These are phyloP conservation scores for Hemerocallis citrina DNA, from an alignment of 106 monocot genomes.

Conservation along the genomic window DNA sequence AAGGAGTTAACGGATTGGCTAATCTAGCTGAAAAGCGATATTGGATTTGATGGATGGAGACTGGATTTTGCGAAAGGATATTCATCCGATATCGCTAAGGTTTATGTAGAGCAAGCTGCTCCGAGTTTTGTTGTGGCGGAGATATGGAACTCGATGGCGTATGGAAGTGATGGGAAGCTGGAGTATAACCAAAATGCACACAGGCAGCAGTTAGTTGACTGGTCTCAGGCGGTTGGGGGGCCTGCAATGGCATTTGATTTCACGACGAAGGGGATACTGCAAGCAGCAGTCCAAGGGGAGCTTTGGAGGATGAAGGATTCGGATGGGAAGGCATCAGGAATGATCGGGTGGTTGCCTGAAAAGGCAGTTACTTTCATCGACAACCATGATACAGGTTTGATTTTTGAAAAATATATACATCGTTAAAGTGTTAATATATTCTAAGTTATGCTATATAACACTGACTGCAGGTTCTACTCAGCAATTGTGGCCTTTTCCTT, in stretches of 20 bases:
- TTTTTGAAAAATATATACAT: too few species aligned
- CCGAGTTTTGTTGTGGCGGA: slow-evolving; percentile 43
- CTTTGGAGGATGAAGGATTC: slow-evolving; percentile 39
- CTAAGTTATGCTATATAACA: too few species aligned
- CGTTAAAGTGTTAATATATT: too few species aligned
- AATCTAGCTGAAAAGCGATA: slow-evolving; percentile 52
- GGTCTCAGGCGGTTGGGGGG: slow-evolving; percentile 24
- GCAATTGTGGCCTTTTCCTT: slow-evolving; percentile 51
- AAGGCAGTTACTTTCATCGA: slow-evolving; percentile 68
- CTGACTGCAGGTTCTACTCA: slow-evolving; percentile 25
- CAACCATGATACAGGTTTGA: slow-evolving; percentile 40
- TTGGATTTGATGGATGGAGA: slow-evolving; percentile 66
- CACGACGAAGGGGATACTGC: slow-evolving; percentile 65
- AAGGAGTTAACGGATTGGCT: slow-evolving; percentile 53
- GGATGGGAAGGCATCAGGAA: slow-evolving; percentile 38
- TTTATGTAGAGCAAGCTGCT: slow-evolving; percentile 23
- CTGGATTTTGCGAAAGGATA: slow-evolving; percentile 65
- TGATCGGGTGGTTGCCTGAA: slow-evolving; percentile 49
- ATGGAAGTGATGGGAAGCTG: slow-evolving; percentile 31
- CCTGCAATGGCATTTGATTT: slow-evolving; percentile 49
- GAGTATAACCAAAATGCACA: slow-evolving; percentile 35
- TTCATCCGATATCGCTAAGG: slow-evolving; percentile 31
- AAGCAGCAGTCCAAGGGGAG: slow-evolving; percentile 44
- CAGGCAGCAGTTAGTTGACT: slow-evolving; percentile 39
- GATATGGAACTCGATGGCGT: slow-evolving; percentile 42